Evolutionary conservation across 768 basidiomycete genomes (phyloP).

Genomic region (Tricholoma hemisulphureum): DNA sequence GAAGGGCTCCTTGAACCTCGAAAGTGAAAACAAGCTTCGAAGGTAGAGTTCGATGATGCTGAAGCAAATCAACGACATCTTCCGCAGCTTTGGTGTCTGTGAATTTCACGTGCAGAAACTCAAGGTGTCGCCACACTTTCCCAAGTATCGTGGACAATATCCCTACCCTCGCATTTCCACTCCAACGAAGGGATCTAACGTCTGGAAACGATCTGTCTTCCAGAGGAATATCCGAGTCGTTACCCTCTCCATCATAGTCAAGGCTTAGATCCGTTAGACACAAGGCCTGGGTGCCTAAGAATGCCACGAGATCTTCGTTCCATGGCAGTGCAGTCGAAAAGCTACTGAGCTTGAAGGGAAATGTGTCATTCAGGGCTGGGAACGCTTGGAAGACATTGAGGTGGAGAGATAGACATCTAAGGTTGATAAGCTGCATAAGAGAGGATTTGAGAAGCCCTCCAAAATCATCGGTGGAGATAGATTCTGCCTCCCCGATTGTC

Average conservation of each 20-base stretch:
- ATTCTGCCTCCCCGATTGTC: background rate
- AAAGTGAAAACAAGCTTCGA: background rate
- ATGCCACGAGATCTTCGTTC: background rate
- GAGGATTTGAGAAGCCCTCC: background rate
- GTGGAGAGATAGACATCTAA: background rate
- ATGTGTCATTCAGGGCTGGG: background rate
- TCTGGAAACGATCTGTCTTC: background rate
- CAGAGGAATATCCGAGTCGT: background rate
- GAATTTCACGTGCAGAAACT: background rate
- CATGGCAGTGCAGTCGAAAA: conserved; percentile 3
- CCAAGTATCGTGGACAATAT: background rate
- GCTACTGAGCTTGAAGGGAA: background rate
- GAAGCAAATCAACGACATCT: background rate
- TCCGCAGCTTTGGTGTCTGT: background rate
- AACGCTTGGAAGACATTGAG: background rate
- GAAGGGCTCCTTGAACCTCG: background rate
- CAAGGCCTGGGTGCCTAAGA: background rate
- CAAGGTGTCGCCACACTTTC: background rate
- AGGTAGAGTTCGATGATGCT: background rate
- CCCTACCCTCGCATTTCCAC: background rate
- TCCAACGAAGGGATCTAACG: background rate
- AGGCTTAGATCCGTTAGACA: background rate
- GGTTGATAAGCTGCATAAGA: background rate
- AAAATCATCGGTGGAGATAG: background rate
- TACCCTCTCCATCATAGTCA: background rate